phyloP scores from a whole-genome alignment of 169 alveolate species.

The Plasmodium berghei region DNA sequence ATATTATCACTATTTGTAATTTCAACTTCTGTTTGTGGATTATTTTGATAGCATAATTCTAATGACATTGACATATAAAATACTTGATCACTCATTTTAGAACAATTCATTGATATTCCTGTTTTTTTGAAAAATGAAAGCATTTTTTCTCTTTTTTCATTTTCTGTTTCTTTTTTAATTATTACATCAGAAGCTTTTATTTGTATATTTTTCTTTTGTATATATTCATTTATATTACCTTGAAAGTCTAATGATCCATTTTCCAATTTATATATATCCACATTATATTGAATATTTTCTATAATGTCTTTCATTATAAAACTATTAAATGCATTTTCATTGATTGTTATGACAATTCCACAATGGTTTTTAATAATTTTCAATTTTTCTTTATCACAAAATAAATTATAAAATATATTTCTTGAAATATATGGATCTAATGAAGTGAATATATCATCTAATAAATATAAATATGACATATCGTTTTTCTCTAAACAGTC shows the following conservation, averaged over 20 bases:
- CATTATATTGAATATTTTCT: conserved; percentile 31
- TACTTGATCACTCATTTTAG: background rate
- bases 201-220: conserved; percentile 11
- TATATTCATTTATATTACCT: conserved; percentile 22
- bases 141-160: background rate
- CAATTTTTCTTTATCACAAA: conserved; percentile 45
- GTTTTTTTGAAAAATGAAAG: background rate
- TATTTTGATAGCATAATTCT: too few relatives aligned
- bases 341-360: conserved; percentile 19
- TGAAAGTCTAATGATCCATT: conserved; percentile 10
- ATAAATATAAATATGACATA: conserved; percentile 68
- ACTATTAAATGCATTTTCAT: conserved; percentile 29
- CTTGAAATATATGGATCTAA: conserved; percentile 80
- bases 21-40: too few relatives aligned
- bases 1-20: too few relatives aligned
- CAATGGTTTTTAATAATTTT: conserved; percentile 21
- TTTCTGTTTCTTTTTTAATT: background rate
- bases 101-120: background rate
- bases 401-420: conserved; percentile 81
- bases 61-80: too few relatives aligned
- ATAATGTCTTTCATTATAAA: conserved; percentile 13
- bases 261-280: conserved; percentile 28
- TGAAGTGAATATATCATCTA: conserved; percentile 80
- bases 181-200: background rate
- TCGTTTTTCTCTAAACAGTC: background rate